phyloP scores from a whole-genome alignment of 2,329 filamentous ascomycete species.

The Thelonectria blattea region DNA sequence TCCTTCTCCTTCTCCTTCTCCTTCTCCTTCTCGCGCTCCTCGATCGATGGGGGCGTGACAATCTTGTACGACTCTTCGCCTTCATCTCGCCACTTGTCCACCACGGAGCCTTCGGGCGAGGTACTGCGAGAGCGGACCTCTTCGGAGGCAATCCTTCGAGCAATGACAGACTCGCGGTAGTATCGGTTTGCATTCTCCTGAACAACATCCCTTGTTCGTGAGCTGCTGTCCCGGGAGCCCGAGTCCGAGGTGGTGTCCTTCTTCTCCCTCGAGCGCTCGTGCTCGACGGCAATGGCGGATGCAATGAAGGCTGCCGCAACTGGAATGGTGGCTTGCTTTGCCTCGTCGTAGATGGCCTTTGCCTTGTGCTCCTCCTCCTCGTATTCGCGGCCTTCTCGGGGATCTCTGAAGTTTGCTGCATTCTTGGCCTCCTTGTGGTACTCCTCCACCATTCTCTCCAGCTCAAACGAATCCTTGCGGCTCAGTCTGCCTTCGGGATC shows the following conservation, averaged over 20 bases:
- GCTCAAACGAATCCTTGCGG: constrained; percentile 58
- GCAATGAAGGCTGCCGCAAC: constrained; percentile 55
- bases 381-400: constrained; percentile 34
- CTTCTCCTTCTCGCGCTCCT: constrained; percentile 45
- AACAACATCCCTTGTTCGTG: constrained; percentile 50
- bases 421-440: constrained; percentile 34
- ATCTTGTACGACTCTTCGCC: constrained; percentile 52
- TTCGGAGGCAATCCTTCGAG: constrained; percentile 60
- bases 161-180: constrained; percentile 62
- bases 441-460: constrained; percentile 44
- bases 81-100: constrained; percentile 58
- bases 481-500: constrained; percentile 49
- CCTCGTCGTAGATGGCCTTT: constrained; percentile 52
- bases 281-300: constrained; percentile 53
- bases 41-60: constrained; percentile 61
- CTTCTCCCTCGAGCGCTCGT: constrained; percentile 44
- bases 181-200: constrained; percentile 64
- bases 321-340: constrained; percentile 55
- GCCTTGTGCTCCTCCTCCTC: constrained; percentile 52
- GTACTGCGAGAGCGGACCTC: constrained; percentile 59
- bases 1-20: constrained; percentile 51
- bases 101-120: constrained; percentile 59
- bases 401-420: constrained; percentile 16
- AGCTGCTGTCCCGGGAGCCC: constrained; percentile 42
- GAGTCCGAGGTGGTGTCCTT: constrained; percentile 43